Evolutionary conservation across 257 asterid species (phyloP), one percentile per base, ranked within the genome.

Genomic region (Echites panduratus): DNA sequence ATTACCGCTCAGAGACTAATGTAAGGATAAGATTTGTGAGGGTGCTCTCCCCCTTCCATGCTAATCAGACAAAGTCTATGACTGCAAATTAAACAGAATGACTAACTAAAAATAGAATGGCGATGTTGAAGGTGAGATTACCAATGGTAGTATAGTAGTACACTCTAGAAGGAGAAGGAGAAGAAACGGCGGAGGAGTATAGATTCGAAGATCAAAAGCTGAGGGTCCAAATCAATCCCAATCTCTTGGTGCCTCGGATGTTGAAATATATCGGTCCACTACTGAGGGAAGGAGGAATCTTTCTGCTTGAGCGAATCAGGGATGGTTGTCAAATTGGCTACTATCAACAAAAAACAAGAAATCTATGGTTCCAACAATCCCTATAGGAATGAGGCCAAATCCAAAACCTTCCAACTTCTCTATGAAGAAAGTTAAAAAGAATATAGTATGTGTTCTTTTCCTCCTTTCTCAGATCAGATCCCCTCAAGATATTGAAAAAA

Each of bases 291-390:
- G 38, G 38, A 38, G 7, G 68, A 63, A 63, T 38, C 26, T 63
- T 63, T 35, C 27, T 1, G 44, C 48, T 4, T 17, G 2, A 3
- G 5, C 24, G 68, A 63, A 63, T 63, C 47, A 35, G n/a, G 27
- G 38, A 38, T 68, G 43, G 71, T 44, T 47, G n/a, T 12, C 58
- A 68, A 68, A 45, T 68, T 67, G 71, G 43, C 71, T 41, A 3
- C 8, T 40, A 14, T 38, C 19, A 41, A 63, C 14, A 45, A 45
- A 43, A 24, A 16, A 41, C 7, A 7, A 41, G 7, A 1, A 9
- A 56, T 22, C 38, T 32, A 32, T 32, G 38, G 47, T 47, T 63
- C 19, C 27, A 38, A 63, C 48, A 35, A 63, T 32, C 47, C 27
- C 68, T 0, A 17, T 5, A 1, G 32, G 52, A 65, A 65, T 65